phyloP scores from a whole-genome alignment of 106 monocot species.

The Dendrobium huoshanense region DNA sequence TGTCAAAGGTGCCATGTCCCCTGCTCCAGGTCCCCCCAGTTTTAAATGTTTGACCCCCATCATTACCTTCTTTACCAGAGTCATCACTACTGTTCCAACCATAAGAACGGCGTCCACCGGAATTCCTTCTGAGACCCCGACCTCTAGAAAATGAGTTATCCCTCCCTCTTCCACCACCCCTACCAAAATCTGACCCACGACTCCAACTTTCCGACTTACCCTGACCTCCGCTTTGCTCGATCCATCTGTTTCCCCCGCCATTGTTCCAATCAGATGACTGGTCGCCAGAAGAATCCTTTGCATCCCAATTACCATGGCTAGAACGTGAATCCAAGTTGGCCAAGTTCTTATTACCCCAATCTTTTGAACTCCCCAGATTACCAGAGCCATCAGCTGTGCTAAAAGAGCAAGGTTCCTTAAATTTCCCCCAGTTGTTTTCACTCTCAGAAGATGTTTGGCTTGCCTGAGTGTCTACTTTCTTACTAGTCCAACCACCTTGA shows the following conservation, averaged over 20 bases:
- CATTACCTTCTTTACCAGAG: no score
- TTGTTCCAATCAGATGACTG: constrained; percentile 1
- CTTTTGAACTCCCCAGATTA: background rate
- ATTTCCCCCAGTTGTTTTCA: constrained; percentile 3
- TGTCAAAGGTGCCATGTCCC: background rate
- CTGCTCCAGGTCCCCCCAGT: background rate
- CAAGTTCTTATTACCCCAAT: constrained; percentile 1
- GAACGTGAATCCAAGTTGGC: background rate
- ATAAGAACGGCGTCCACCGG: background rate
- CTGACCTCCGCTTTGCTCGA: background rate
- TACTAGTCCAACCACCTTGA: background rate
- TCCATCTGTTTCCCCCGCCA: background rate
- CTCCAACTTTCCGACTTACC: background rate
- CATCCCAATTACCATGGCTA: background rate
- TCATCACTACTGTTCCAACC: no score
- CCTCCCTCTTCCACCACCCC: constrained; percentile 8
- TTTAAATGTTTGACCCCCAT: no score
- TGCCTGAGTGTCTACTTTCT: background rate
- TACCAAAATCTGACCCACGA: background rate
- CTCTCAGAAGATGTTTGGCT: background rate
- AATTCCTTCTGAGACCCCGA: background rate
- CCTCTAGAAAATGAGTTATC: constrained; percentile 1
- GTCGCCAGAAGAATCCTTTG: background rate
- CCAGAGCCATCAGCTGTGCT: background rate
- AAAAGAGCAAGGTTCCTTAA: background rate